Base-by-base conservation (phyloP, 345 rosid species). In the Salix suchowensis region DNA sequence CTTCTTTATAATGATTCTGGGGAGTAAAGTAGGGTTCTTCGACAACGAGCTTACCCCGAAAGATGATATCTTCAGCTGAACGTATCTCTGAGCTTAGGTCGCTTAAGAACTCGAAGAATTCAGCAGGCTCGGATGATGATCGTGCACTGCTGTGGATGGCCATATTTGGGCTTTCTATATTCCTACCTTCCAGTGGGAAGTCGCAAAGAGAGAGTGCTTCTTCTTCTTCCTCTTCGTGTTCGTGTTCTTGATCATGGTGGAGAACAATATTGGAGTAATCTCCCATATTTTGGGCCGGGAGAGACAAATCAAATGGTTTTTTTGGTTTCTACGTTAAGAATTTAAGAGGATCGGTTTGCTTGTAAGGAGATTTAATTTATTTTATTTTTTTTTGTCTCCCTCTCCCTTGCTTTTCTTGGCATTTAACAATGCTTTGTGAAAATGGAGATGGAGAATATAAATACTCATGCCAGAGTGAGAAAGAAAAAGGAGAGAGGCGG, bases 21-120 rank as follows among this genome's bases (percentile, higher is more conserved):
- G 40, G 82, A 58, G 55, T 73, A 67, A 61, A 72, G 44, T 2
- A 78, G 42, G 67, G 83, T 50, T 81, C 67, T 12, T 77, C 84
- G 69, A 87, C 82, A 42, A 92, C 77, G 79, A 92, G 90, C 73
- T 88, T 89, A 14, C 97, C 97, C 70, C 84, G 80, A 73, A 87
- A 83, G 77, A 92, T 86, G 62, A 91, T 85, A 68, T 91, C 92
- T 70, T 92, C 96, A n/a, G 97, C 94, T 0, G 96, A 87, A 37
- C 88, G 82, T 87, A 89, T 88, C 39, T 86, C 87, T 36, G 84
- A 78, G 68, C 80, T 79, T 14, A 84, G 48, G 77, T 86, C 76
- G 65, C 71, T 73, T n/a, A 82, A 65, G 58, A 92, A 92, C 88
- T 89, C 90, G 48, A 92, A 92, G 68, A 86, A 54, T 23, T 91